These are phyloP conservation scores for Pyrenochaeta sp. DNA, from an alignment of 2,329 filamentous ascomycete species.

Conservation along the genomic window DNA sequence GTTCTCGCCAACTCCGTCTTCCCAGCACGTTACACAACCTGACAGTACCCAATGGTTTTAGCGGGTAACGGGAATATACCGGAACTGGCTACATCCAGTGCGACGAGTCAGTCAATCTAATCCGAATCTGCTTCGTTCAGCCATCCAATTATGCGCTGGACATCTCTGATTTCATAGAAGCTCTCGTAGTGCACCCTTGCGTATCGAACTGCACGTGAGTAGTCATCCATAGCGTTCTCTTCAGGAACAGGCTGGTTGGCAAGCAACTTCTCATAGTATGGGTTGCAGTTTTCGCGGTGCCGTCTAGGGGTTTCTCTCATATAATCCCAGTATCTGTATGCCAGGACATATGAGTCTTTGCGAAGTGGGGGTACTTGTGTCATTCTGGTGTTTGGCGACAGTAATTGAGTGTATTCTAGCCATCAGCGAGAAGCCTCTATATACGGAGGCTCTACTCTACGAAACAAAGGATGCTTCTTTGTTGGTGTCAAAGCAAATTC, in stretches of 20 bases:
- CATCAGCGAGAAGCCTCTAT: not conserved
- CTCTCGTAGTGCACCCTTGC: slow-evolving; percentile 32
- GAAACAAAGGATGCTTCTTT: not conserved
- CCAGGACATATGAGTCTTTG: slow-evolving; percentile 29
- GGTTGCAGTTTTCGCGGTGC: slow-evolving; percentile 16
- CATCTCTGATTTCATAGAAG: slow-evolving; percentile 28
- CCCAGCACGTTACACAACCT: not conserved
- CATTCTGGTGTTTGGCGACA: slow-evolving; percentile 2
- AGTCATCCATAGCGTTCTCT: slow-evolving; percentile 19
- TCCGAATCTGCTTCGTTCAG: slow-evolving; percentile 4
- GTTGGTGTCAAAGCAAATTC: too few relatives aligned
- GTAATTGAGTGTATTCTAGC: not conserved
- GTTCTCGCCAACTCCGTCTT: not conserved
- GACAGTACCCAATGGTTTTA: not conserved
- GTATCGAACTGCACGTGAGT: slow-evolving; percentile 31
- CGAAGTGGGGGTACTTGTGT: slow-evolving; percentile 1
- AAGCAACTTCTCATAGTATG: slow-evolving; percentile 31
- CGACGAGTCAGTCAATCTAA: slow-evolving; percentile 2
- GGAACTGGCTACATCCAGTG: not conserved
- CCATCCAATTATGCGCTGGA: slow-evolving; percentile 26
- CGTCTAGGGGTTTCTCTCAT: slow-evolving; percentile 20
- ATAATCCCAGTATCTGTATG: slow-evolving; percentile 30
- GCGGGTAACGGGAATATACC: not conserved
- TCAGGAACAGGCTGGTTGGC: slow-evolving; percentile 30
- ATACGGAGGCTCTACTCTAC: not conserved